These are phyloP conservation scores for Boletus austroedulis DNA, from an alignment of 1,284 basidiomycete species.

Conservation along the genomic window DNA sequence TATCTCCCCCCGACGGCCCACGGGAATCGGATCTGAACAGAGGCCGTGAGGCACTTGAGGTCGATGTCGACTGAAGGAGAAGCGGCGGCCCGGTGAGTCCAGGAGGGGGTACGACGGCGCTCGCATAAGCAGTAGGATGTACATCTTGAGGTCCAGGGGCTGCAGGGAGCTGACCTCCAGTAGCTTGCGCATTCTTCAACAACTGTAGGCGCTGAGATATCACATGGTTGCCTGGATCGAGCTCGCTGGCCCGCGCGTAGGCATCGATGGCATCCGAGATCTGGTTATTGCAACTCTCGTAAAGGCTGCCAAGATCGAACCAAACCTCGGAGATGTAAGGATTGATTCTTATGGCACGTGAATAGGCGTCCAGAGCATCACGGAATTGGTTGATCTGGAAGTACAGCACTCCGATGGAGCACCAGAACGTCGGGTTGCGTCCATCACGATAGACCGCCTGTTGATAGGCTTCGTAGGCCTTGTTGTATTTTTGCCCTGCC, in stretches of 20 bases:
- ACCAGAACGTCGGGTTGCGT: conserved; percentile 99
- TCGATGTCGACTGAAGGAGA: conserved; percentile 51
- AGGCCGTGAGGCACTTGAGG: conserved; percentile 40
- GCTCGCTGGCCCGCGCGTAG: conserved; percentile 88
- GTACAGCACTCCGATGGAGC: conserved; percentile 98
- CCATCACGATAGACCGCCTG: conserved; percentile 99
- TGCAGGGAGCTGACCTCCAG: conserved; percentile 73
- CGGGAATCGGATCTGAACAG: conserved; percentile 64
- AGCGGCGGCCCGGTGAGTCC: conserved; percentile 62
- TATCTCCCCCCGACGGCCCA: conserved; percentile 47
- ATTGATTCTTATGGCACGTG: conserved; percentile 96
- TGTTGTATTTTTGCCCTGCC: conserved; percentile 99
- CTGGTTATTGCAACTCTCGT: conserved; percentile 99
- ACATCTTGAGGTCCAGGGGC: conserved; percentile 92
- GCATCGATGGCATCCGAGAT: conserved; percentile 98
- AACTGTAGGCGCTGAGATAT: conserved; percentile 79
- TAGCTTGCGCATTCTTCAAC: conserved; percentile 78
- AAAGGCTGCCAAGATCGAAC: conserved; percentile 96
- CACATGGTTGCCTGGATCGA: conserved; percentile 77
- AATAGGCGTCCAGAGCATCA: conserved; percentile 97
- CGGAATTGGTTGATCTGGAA: conserved; percentile 99
- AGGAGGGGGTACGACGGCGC: conserved; percentile 63
- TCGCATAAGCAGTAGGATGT: conserved; percentile 90
- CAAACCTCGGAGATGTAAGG: conserved; percentile 99
- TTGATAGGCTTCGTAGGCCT: conserved; percentile 99